Evolutionary conservation across 2,329 filamentous ascomycete species (phyloP).

Genomic region (Myriangium duriaei): DNA sequence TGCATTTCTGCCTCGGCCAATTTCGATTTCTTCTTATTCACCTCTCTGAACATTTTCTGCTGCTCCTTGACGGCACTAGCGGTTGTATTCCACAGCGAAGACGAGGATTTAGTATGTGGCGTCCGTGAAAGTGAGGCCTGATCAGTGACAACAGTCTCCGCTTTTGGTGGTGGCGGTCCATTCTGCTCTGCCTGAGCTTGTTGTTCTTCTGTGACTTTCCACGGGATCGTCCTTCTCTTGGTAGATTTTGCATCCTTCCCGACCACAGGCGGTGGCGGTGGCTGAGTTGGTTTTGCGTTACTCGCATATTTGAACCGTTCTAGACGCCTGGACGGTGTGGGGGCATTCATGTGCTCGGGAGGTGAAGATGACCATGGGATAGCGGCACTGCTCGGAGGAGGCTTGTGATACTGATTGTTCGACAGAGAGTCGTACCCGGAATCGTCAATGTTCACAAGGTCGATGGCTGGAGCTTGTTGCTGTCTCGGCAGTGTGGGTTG

Average conservation of each 20-base stretch:
- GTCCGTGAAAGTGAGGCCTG: conserved; percentile 2
- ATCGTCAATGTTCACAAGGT: conserved; percentile 10
- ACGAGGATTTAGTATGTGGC: conserved; percentile 11
- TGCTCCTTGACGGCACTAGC: conserved; percentile 65
- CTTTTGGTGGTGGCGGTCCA: conserved; percentile 11
- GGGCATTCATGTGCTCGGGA: conserved; percentile 28
- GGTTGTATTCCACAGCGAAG: conserved; percentile 56
- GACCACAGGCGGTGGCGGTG: background rate
- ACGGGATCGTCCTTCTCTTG: conserved; percentile 44
- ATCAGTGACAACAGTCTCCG: conserved; percentile 15
- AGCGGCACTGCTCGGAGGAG: conserved; percentile 41
- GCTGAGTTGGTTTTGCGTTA: conserved; percentile 8
- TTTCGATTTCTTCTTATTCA: conserved; percentile 43
- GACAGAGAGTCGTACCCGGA: conserved; percentile 17
- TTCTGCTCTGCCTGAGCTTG: conserved; percentile 17
- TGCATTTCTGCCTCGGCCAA: conserved; percentile 27
- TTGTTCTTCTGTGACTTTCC: conserved; percentile 4
- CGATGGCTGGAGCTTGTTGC: conserved; percentile 10
- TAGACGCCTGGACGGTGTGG: conserved; percentile 14
- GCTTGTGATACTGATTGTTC: conserved; percentile 11
- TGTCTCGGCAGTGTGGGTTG: conserved; percentile 21
- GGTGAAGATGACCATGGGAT: conserved; percentile 55
- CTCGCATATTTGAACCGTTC: conserved; percentile 12
- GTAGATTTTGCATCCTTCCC: conserved; percentile 23
- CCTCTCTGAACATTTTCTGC: conserved; percentile 57